Base-by-base conservation (phyloP, 176 grass and related monocot genomes). In the Coix lacrymajobi region DNA sequence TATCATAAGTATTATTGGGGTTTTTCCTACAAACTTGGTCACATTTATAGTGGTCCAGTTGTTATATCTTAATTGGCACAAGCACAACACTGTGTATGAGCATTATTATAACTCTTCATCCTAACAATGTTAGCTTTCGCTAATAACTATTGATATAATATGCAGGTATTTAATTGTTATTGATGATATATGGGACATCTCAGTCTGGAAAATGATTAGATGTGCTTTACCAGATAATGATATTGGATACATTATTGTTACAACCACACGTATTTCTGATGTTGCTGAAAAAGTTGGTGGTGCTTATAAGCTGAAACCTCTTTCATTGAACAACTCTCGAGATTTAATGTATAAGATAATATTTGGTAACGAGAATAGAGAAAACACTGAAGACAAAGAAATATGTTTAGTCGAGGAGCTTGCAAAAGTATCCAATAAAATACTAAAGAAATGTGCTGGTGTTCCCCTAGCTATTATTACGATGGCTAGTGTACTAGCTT, bases 401-500 rank as follows among this genome's bases (percentile, higher is more conserved):
- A 68, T 6, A 68, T 39, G 34, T 12, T 20, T 9, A 1, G 34
- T 5, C 9, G 1, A 67, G 17, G 33, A 67, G 15, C 15, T 66
- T 2, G 63, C 16, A 1, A 7, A 66, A 20, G 31, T 66, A 20
- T 36, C 63, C 3, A 19, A 30, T 15, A 81, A 1, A 61, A 81
- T 61, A 61, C 17, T 81, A 20, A 3, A 32, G 19, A 71, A 81
- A 81, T 81, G 79, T n/a, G 51, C 49, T 16, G 51, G 79, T 81
- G 66, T 81, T 2, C 79, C 79, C 0, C 32, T 81, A 10, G 79
- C 79, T 30, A 71, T 81, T 10, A 32, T 81, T 44, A 61, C 51
- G 0, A 71, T 81, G 31, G 46, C 72, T 75, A 75, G 48, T 75
- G 0, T 75, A 2, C 5, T 75, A 0, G 48, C 30, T 8, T 24